These are phyloP conservation scores for Cladophialophora exuberans DNA, from an alignment of 2,329 filamentous ascomycete genomes.

Conservation along the genomic window DNA sequence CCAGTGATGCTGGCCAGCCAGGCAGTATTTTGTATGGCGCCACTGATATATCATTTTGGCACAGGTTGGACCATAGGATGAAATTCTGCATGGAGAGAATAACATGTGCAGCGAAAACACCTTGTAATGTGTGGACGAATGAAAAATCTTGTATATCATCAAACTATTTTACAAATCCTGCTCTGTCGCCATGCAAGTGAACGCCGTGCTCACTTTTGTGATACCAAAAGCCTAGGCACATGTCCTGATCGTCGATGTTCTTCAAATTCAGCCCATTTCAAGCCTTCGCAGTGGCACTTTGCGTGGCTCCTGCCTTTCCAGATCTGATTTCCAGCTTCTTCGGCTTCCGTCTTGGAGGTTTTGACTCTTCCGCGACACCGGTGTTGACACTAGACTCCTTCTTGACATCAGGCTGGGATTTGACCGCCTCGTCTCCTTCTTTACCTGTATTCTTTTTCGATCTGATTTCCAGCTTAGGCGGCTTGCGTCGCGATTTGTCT, in stretches of 20 bases:
- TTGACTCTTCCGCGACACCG: slow-evolving; percentile 17
- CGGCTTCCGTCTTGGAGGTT: slow-evolving; percentile 19
- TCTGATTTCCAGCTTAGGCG: slow-evolving; percentile 26
- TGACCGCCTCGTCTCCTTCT: background rate
- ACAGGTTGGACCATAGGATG: too few species aligned
- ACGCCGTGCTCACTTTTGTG: too few species aligned
- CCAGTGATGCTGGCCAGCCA: too few species aligned
- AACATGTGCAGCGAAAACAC: too few species aligned
- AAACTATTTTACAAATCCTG: too few species aligned
- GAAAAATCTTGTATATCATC: too few species aligned
- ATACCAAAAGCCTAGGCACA: too few species aligned
- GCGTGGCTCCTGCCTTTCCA: slow-evolving; percentile 5
- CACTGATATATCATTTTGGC: too few species aligned
- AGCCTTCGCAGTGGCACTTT: background rate
- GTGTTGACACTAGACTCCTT: slow-evolving; percentile 5
- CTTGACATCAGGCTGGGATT: background rate
- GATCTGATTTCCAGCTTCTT: slow-evolving; percentile 26
- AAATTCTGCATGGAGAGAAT: too few species aligned
- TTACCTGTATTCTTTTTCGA: slow-evolving; percentile 12
- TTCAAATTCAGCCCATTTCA: background rate
- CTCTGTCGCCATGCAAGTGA: too few species aligned
- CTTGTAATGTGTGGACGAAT: too few species aligned
- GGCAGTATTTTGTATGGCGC: too few species aligned
- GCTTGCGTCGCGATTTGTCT: slow-evolving; percentile 21
- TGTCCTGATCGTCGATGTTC: background rate